Base-by-base conservation (phyloP, 2,329 filamentous ascomycete genomes). In the Lojkania enalia region DNA sequence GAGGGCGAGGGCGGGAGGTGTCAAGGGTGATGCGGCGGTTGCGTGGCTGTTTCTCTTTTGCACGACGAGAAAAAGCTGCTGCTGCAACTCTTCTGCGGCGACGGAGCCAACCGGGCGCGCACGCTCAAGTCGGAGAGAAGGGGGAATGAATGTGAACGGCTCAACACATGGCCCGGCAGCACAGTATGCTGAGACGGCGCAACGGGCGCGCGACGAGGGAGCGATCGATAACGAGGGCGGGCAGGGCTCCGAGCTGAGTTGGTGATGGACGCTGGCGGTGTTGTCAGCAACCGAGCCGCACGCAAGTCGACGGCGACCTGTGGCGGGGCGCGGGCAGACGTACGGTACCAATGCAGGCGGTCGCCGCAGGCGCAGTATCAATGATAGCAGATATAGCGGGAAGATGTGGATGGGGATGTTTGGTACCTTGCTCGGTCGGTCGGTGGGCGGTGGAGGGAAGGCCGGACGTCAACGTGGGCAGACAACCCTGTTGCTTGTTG, bases 31-130 rank as follows among this genome's bases (percentile, higher is more conserved):
- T 5, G 15, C 14, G 31, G 35, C 45, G 41, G 52, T 48, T 48
- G 47, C 42, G 58, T 58, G 60, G 57, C 55, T 46, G 58, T 49
- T 49, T 57, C 49, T 51, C 46, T 52, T 54, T 41, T 63, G 60
- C 51, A 56, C 58, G 38, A 55, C 53, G 35, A 20, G 44, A 42
- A 36, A 29, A 29, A 41, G 42, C 33, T 39, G 50, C 29, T 48
- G 49, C 37, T 25, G 42, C 41, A 30, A 23, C 20, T 20, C 18
- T 27, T n/a, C 39, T 7, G 18, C 19, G 30, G 9, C 29, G 9
- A n/a, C 7, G 36, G 35, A 33, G 35, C 35, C 33, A 44, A 32
- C 42, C 33, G 20, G 19, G 30, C 33, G 27, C 36, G 44, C 48
- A 46, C 42, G 41, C 37, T 25, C 35, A 15, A 12, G 21, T 35